Evolutionary conservation across 345 rosid genomes (phyloP), one percentile per base, ranked within the genome.

Genomic region (Trapa bicornis): DNA sequence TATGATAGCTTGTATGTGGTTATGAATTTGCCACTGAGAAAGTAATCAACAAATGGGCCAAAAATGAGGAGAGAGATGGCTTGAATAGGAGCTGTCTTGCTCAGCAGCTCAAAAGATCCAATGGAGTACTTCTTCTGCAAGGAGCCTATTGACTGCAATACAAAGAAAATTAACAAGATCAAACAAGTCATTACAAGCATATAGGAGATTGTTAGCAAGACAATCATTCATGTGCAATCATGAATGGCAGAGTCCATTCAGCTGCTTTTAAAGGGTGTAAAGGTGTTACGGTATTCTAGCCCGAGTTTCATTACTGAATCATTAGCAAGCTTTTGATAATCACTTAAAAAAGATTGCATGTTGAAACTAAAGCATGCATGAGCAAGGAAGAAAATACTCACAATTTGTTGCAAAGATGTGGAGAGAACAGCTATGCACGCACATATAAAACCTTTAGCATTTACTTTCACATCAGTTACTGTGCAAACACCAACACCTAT

Each of bases 31-130:
- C 87, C 89, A n/a, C 77, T 86, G 42, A 93, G 90, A 73, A 37
- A 80, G 80, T 83, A 89, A 72, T 93, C 98, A 38, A 85, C 69
- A 64, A 89, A 88, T 6, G 98, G 98, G 47, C 98, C 98, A 32
- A 89, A 67, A 68, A 86, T 54, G 71, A 93, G 89, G 36, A 93
- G 98, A 68, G 96, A 93, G 52, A 85, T n/a, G n/a, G 97, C 97
- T 85, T 93, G 98, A 74, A 93, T 93, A 54, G 98, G 98, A 45
- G 98, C 98, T 41, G 97, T 93, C 80, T 80, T 88, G 75, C 97
- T 89, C 71, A 93, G 75, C 79, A 93, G 75, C 67, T 93, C 98
- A 70, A 93, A 93, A 14, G 98, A 93, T 66, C 97, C 96, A 64
- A 93, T 78, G 5, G 96, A 86, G 77, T 93, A 93, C 50, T 93